phyloP scores from a whole-genome alignment of 228 moss, liverwort and hornwort species.

The Sphagnum fallax region DNA sequence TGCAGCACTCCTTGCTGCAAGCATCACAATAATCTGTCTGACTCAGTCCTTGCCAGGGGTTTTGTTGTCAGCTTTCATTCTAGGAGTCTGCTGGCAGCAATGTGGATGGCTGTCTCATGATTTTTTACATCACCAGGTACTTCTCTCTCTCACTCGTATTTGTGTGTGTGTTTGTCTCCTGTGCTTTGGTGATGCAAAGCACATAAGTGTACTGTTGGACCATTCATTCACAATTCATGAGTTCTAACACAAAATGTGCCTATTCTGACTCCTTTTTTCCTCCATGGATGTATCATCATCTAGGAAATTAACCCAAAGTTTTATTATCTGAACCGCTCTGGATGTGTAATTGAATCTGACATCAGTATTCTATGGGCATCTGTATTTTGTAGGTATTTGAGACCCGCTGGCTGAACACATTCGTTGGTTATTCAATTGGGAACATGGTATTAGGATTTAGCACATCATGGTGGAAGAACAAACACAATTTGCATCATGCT shows the following conservation, averaged over 20 bases:
- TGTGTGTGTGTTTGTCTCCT: no score
- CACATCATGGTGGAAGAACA: conserved; percentile 89
- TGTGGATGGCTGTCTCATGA: conserved; percentile 93
- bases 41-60: conserved; percentile 42
- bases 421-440: conserved; percentile 47
- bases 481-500: conserved; percentile 93
- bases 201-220: no score
- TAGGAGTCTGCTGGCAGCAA: conserved; percentile 79
- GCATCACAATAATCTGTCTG: conserved; percentile 45
- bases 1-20: conserved; percentile 50
- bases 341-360: no score
- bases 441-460: conserved; percentile 76
- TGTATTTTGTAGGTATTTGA: conserved; percentile 42
- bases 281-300: no score
- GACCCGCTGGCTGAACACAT: conserved; percentile 59
- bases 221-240: no score
- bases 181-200: no score
- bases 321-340: no score
- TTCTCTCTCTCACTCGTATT: no score
- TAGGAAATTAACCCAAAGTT: no score
- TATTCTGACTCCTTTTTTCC: no score
- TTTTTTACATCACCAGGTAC: conserved; percentile 82
- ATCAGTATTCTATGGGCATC: no score
- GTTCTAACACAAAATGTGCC: no score
- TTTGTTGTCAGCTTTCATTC: conserved; percentile 50